Evolutionary conservation across 169 alveolate species (phyloP), one percentile per base, ranked within the genome.

Genomic region (Perkinsus olseni): DNA sequence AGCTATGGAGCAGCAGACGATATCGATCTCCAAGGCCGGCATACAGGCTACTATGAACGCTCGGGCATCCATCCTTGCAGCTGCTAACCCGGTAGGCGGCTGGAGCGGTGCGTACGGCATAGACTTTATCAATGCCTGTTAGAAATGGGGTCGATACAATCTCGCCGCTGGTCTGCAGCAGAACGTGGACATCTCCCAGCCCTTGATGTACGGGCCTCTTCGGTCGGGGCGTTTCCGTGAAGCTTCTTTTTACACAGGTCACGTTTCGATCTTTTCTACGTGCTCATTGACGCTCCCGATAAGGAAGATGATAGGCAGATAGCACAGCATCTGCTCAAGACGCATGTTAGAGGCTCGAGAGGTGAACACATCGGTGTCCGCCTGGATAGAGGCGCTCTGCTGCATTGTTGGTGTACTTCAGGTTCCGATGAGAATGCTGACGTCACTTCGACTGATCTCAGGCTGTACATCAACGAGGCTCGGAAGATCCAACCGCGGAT

Each of bases 1-100:
- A 95, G 99, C 99, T 51, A 99, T 99, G 99, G 99, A 99, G 94
- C 99, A 99, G 95, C 98, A 99, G 96, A 99, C 99, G 24, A 98
- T 99, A 21, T 98, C 99, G 31, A 98, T 99, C 37, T 98, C 99
- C 51, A 99, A 99, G 95, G 99, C 99, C 24, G 99, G 99, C 50
- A 98, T 99, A 10, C 99, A 98, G 92, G 99, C 99, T 34, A 98
- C 99, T n/a, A 95, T 99, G 45, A 99, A 98, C 96, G 99, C 99
- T 0, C 97, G 99, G 93, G 99, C 99, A n/a, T 97, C 99, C 62
- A 98, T 99, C 34, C 96, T 99, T 93, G 99, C 99, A 13, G 99
- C 99, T 38, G 99, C 99, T 37, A 99, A 98, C 95, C 99, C 99
- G 36, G 95, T 98, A n/a, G 97, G 96, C 94, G 99, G 99, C 50